Conservation (phyloP, 2,329 filamentous ascomycete genomes). For the Verticillium albo-atrum region DNA sequence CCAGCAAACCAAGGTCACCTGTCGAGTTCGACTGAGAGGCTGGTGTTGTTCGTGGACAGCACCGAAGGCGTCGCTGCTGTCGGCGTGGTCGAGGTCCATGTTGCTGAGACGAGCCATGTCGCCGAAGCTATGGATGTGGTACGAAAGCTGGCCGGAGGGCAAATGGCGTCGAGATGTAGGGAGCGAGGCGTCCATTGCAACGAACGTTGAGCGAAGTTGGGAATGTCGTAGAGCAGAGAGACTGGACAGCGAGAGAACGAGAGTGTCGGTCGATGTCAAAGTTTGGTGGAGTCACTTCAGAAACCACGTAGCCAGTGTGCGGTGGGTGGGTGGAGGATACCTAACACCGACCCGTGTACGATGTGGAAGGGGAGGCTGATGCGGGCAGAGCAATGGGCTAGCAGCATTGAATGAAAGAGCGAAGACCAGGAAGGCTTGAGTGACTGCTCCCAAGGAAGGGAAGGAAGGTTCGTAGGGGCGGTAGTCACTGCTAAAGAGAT, state of each 20-base stretch:
- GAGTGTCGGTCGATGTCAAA: background rate
- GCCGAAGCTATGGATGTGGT: conserved; percentile 18
- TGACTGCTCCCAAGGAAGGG: too few species aligned
- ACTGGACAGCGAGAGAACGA: background rate
- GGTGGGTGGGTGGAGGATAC: background rate
- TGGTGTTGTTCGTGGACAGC: background rate
- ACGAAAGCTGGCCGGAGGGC: conserved; percentile 11
- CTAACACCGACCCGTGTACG: background rate
- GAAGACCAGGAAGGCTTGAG: too few species aligned
- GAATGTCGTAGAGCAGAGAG: background rate
- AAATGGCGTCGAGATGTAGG: conserved; percentile 2
- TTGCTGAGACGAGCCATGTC: conserved; percentile 13
- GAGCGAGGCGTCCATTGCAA: conserved; percentile 1
- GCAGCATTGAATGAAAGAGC: background rate
- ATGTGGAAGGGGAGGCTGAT: background rate
- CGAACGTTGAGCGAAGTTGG: background rate
- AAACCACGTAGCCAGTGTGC: background rate
- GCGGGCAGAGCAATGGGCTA: background rate
- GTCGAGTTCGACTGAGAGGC: conserved; percentile 14
- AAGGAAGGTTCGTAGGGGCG: too few species aligned
- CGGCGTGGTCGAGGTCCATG: background rate
- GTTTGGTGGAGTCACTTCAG: background rate
- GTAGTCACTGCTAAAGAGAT: background rate
- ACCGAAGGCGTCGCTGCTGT: background rate
- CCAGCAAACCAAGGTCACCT: conserved; percentile 30